Conservation (phyloP, 495 filamentous ascomycete genomes). For the Penicillium simplicissimum region DNA sequence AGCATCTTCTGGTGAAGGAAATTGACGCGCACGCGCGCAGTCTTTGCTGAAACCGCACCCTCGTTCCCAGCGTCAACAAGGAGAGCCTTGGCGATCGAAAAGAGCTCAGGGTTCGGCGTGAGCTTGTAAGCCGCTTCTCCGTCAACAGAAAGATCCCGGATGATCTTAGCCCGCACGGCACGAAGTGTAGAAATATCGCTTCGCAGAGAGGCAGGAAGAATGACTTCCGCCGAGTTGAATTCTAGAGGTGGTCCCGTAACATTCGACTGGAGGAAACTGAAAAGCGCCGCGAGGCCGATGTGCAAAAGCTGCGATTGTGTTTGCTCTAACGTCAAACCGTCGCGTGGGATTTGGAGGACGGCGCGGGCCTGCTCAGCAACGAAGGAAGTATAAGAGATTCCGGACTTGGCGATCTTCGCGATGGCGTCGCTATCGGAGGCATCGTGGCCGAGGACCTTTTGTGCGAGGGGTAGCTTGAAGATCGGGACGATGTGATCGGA, state of each 20-base stretch:
- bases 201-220: slow-evolving; percentile 54
- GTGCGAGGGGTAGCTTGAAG: slow-evolving; percentile 41
- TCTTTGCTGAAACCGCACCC: slow-evolving; percentile 42
- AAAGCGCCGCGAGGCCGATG: slow-evolving; percentile 70
- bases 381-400: slow-evolving; percentile 41
- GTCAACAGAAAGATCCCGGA: slow-evolving; percentile 71
- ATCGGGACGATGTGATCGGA: slow-evolving; percentile 39
- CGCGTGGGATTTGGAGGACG: slow-evolving; percentile 21
- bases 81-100: slow-evolving; percentile 68
- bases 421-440: slow-evolving; percentile 25
- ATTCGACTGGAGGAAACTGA: slow-evolving; percentile 87
- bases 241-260: slow-evolving; percentile 83
- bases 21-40: slow-evolving; percentile 64
- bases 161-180: slow-evolving; percentile 52
- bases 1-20: slow-evolving; percentile 89
- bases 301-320: slow-evolving; percentile 49
- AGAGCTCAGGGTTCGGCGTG: slow-evolving; percentile 78
- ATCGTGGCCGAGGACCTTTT: slow-evolving; percentile 38
- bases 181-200: slow-evolving; percentile 29
- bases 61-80: slow-evolving; percentile 33
- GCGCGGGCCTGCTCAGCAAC: slow-evolving; percentile 35
- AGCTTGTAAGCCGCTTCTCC: slow-evolving; percentile 84
- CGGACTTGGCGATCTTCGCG: slow-evolving; percentile 27
- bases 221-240: slow-evolving; percentile 50
- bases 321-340: slow-evolving; percentile 34